A percentile compares a stretch with the other conserved stretches of the same genome.
phyloP scores from a whole-genome alignment of 1,284 basidiomycete genomes.

The Papiliotrema flavescens region DNA sequence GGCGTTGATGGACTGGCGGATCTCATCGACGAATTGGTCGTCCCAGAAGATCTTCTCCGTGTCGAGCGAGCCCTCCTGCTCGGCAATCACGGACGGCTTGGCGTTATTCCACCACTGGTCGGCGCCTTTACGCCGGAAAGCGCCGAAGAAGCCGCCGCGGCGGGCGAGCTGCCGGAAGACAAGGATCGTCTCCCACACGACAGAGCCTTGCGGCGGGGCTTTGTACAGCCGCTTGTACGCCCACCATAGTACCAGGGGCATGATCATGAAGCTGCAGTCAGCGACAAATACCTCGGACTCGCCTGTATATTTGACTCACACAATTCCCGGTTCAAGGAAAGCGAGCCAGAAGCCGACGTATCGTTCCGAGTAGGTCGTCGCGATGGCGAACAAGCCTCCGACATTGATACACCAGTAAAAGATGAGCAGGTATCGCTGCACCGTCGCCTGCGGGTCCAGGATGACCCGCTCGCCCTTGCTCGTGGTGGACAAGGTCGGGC shows the following conservation, averaged over 20 bases:
- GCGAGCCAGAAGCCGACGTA: conserved; percentile 50
- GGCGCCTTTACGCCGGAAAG: conserved; percentile 22
- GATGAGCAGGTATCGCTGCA: conserved; percentile 41
- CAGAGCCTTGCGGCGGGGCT: conserved; percentile 48
- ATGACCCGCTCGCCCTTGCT: conserved; percentile 46
- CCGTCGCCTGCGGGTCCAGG: conserved; percentile 43
- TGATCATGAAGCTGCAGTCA: conserved; percentile 43
- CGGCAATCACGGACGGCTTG: conserved; percentile 17
- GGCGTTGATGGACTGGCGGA: conserved; percentile 47
- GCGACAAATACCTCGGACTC: no score
- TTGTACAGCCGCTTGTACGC: conserved; percentile 45
- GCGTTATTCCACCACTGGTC: conserved; percentile 45
- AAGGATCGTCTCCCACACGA: conserved; percentile 39
- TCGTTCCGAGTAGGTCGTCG: conserved; percentile 42
- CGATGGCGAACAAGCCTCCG: conserved; percentile 44
- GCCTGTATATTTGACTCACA: no score
- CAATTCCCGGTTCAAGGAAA: conserved; percentile 34
- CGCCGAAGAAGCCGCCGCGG: conserved; percentile 21
- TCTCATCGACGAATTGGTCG: conserved; percentile 50
- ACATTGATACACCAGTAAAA: conserved; percentile 47
- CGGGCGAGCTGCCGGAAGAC: conserved; percentile 24
- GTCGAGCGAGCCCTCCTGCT: conserved; percentile 29
- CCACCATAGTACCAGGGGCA: conserved; percentile 46
- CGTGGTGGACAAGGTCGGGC: conserved; percentile 27
- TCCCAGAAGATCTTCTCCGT: conserved; percentile 44